Evolutionary conservation across 805 yeast species (phyloP).

Genomic region (Teunomyces pallodes): DNA sequence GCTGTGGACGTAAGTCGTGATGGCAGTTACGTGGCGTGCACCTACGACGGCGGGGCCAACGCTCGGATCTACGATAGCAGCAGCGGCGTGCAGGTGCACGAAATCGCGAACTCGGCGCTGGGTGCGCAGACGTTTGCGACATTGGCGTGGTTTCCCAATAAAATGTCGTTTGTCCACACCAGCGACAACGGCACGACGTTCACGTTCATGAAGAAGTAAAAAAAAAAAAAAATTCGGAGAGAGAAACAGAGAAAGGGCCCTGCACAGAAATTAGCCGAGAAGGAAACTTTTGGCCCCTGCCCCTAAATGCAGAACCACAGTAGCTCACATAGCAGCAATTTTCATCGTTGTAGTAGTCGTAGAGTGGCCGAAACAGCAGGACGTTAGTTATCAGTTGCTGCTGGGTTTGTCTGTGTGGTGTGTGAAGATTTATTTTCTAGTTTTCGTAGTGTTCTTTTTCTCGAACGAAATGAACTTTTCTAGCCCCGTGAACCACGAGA

Average conservation of each 20-base stretch:
- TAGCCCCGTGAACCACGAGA: slow-evolving; percentile 1
- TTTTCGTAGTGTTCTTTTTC: too few relatives aligned
- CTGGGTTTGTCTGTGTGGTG: too few relatives aligned
- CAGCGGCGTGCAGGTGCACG: slow-evolving; percentile 26
- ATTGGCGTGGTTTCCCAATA: slow-evolving; percentile 36
- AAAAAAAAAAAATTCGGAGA: too few relatives aligned
- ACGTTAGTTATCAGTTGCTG: too few relatives aligned
- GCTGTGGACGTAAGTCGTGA: slow-evolving; percentile 43
- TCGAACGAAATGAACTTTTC: background rate
- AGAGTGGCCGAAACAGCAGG: too few relatives aligned
- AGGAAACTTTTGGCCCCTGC: too few relatives aligned
- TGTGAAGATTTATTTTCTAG: too few relatives aligned
- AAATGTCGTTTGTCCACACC: slow-evolving; percentile 27
- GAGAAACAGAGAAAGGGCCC: too few relatives aligned
- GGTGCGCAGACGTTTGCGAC: slow-evolving; percentile 27
- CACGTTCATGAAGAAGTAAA: slow-evolving; percentile 17
- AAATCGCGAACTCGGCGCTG: slow-evolving; percentile 25
- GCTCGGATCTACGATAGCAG: slow-evolving; percentile 38
- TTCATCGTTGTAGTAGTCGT: too few relatives aligned
- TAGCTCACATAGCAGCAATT: too few relatives aligned
- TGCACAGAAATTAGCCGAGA: too few relatives aligned
- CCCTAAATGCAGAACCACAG: too few relatives aligned
- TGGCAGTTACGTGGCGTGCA: slow-evolving; percentile 44
- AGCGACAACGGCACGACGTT: slow-evolving; percentile 30
- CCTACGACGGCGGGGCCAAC: slow-evolving; percentile 42